These are phyloP conservation scores for Leishmania mexicana DNA, from an alignment of 208 protist species.

Conservation along the genomic window DNA sequence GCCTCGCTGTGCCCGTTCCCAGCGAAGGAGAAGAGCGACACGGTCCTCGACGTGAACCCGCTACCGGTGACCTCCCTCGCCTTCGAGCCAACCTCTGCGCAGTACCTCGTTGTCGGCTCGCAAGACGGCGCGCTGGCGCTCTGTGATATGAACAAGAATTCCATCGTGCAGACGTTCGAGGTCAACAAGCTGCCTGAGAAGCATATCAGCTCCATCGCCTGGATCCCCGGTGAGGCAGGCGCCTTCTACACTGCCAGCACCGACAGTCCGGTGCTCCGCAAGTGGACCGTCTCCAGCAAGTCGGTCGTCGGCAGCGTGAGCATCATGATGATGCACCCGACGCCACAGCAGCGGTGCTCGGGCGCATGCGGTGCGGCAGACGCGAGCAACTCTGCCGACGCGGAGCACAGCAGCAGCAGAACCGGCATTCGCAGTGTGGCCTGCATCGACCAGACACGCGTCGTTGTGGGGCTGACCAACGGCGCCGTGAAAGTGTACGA, in stretches of 20 bases:
- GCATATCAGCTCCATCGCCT: constrained; percentile 70
- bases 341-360: not conserved
- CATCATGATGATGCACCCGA: constrained; percentile 24
- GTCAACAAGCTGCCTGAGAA: constrained; percentile 35
- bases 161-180: constrained; percentile 64
- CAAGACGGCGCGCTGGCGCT: constrained; percentile 71
- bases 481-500: constrained; percentile 84
- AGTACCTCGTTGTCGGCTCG: constrained; percentile 76
- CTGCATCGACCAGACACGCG: constrained; percentile 47
- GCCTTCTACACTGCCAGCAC: constrained; percentile 75
- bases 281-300: constrained; percentile 73
- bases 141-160: constrained; percentile 44
- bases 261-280: constrained; percentile 52
- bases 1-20: constrained; percentile 65
- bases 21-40: constrained; percentile 35
- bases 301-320: constrained; percentile 41
- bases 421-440: constrained; percentile 47
- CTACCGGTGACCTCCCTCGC: constrained; percentile 61
- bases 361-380: not conserved
- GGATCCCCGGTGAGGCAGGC: constrained; percentile 58
- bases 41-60: constrained; percentile 22
- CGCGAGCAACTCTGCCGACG: not conserved
- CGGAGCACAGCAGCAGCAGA: not conserved
- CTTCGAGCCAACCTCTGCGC: constrained; percentile 71
- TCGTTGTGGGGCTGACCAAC: constrained; percentile 67